Base-by-base conservation (phyloP, 371 early-diverging fungal species). In the Apophysomyces elegans region DNA sequence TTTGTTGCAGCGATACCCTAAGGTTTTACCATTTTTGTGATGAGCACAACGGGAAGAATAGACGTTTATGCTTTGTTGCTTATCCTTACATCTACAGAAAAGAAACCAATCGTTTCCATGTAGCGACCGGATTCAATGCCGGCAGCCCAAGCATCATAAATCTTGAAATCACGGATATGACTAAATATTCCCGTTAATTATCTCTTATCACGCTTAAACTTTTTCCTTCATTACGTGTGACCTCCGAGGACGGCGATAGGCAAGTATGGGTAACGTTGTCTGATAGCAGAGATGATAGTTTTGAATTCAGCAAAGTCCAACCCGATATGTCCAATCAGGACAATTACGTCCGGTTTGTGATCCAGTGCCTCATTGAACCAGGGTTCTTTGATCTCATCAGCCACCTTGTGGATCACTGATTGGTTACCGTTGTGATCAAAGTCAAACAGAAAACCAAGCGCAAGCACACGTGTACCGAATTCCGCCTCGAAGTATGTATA, bases 181-280 rank as follows among this genome's bases (percentile, higher is more conserved):
- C 68, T 72, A 36, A 36, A 41, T 18, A 12, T 18, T 21, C 14
- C 21, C 21, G 11, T 35, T 11, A 13, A n/a, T 13, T 4, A 16
- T 32, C 58, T 26, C 16, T 32, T 35, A 36, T 58, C 36, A 9
- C 35, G n/a, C 13, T 58, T 58, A 26, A 9, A 37, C 43, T 38
- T 13, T 47, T 47, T 47, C 47, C 18, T 14, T 36, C 2, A 56
- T 67, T 70, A 70, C 72, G 78, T 71, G 65, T 88, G 86, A 3
- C 88, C 88, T 35, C 88, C 86, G 41, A 88, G 68, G 43, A 88
- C 63, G 18, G 84, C 71, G 59, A 88, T 85, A 8, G 88, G 88
- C 39, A 74, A 70, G 50, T 83, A 72, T 9, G 84, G 85, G 56
- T 79, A 74, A 26, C 72, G 67, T 14, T 75, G 70, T 21, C 88